These are phyloP conservation scores for Globisporangium radiosum DNA, from an alignment of 352 stramenopile genomes.

Conservation along the genomic window DNA sequence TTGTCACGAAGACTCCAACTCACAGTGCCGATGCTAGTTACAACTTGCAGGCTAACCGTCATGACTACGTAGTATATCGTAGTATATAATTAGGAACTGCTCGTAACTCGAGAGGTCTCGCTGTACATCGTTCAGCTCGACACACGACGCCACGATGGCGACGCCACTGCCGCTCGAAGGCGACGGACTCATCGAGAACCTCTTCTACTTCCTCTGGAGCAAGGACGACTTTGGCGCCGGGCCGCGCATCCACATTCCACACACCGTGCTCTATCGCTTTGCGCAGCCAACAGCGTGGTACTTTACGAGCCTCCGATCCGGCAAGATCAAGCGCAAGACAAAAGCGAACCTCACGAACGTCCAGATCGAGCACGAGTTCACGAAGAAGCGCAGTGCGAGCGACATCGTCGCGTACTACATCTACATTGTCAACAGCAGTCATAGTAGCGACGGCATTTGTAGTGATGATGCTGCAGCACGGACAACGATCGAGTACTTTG, in stretches of 20 bases:
- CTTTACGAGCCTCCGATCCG: constrained; percentile 85
- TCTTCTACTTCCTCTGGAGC: constrained; percentile 87
- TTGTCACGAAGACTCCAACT: neutral
- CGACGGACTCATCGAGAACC: constrained; percentile 83
- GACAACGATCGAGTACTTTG: constrained; percentile 92
- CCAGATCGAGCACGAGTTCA: constrained; percentile 93
- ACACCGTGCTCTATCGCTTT: constrained; percentile 93
- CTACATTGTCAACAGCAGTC: constrained; percentile 20
- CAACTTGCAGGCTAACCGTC: too few species aligned
- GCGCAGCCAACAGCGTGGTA: constrained; percentile 92
- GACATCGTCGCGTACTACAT: constrained; percentile 94
- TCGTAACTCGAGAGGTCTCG: neutral
- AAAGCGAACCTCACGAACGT: constrained; percentile 88
- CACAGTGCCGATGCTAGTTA: too few species aligned
- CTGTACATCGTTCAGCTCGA: too few species aligned
- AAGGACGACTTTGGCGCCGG: constrained; percentile 89
- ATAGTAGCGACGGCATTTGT: neutral
- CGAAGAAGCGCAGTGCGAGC: constrained; percentile 63
- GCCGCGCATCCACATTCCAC: constrained; percentile 86
- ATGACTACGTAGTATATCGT: too few species aligned
- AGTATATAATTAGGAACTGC: neutral
- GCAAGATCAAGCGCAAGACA: constrained; percentile 89
- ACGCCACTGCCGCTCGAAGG: constrained; percentile 66
- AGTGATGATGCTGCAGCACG: constrained; percentile 2
- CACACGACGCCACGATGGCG: constrained; percentile 26